Percentiles rank a stretch among this genome's conserved stretches.
Conservation (phyloP, 2,329 filamentous ascomycete species). For the Phialemoniopsis sp. region DNA sequence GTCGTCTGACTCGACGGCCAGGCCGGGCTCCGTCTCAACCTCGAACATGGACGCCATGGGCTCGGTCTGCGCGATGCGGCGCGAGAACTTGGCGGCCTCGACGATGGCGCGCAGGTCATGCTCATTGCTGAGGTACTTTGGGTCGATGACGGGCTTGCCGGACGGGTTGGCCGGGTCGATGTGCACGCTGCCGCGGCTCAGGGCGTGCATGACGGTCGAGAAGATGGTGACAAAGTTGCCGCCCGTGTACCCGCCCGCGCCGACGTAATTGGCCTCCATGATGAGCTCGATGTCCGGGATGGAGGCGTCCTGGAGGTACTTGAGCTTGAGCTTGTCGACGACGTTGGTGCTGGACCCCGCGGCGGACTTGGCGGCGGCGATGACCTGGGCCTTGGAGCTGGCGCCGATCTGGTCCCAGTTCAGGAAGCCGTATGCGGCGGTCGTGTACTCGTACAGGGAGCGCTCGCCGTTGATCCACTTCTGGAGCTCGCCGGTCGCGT, state of each 20-base stretch:
- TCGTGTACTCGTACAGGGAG: constrained; percentile 33
- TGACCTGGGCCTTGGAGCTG: constrained; percentile 33
- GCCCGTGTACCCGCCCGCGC: constrained; percentile 27
- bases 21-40: constrained; percentile 27
- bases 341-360: constrained; percentile 12
- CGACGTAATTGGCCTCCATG: constrained; percentile 40
- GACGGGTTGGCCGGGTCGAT: constrained; percentile 25
- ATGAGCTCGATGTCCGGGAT: constrained; percentile 13
- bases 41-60: constrained; percentile 23
- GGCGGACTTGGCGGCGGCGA: constrained; percentile 40
- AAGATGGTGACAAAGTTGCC: constrained; percentile 20
- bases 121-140: constrained; percentile 20
- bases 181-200: constrained; percentile 25
- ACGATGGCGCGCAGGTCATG: constrained; percentile 20
- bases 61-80: constrained; percentile 21
- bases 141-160: constrained; percentile 25
- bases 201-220: constrained; percentile 21
- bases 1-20: constrained; percentile 7
- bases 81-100: constrained; percentile 19
- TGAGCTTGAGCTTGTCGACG: too few relatives aligned
- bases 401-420: constrained; percentile 39
- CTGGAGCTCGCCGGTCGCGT: constrained; percentile 30
- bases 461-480: constrained; percentile 23
- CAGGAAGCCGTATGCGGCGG: constrained; percentile 32
- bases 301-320: too few relatives aligned